phyloP scores from a whole-genome alignment of 78 protist genomes.

The Ministeria vibrans region DNA sequence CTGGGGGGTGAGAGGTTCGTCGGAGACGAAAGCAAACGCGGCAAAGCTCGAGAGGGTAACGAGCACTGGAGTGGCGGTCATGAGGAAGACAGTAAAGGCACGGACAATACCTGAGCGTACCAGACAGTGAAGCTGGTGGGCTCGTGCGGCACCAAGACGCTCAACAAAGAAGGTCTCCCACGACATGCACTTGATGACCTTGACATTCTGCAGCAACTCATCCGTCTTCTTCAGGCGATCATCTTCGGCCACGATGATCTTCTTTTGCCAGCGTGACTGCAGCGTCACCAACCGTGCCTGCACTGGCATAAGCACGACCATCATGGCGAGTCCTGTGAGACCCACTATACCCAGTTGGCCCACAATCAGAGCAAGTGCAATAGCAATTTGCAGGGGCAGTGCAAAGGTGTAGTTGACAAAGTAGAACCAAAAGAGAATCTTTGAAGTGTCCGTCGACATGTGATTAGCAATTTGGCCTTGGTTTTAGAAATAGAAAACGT shows the following conservation, averaged over 20 bases:
- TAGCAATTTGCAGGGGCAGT: conserved; percentile 21
- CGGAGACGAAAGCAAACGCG: conserved; percentile 29
- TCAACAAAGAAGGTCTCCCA: conserved; percentile 63
- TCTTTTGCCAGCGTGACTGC: not conserved
- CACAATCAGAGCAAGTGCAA: conserved; percentile 10
- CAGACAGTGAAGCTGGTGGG: conserved; percentile 29
- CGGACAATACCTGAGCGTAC: conserved; percentile 11
- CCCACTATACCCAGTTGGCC: conserved; percentile 33
- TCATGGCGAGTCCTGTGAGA: conserved; percentile 54
- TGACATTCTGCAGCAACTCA: conserved; percentile 55
- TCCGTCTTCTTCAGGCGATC: conserved; percentile 19
- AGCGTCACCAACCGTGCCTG: conserved; percentile 4
- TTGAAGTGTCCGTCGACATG: conserved; percentile 75
- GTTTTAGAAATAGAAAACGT: not conserved
- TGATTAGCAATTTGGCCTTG: conserved; percentile 72
- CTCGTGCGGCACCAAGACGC: conserved; percentile 17
- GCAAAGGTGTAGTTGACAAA: conserved; percentile 19
- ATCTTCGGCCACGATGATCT: conserved; percentile 15
- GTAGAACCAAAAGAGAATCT: conserved; percentile 43
- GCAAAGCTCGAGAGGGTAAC: conserved; percentile 57
- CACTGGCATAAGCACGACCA: conserved; percentile 51
- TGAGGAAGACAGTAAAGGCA: conserved; percentile 32
- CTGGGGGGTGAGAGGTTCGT: conserved; percentile 51
- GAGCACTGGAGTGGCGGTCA: conserved; percentile 58
- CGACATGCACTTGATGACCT: conserved; percentile 63